Percentiles rank a stretch among this genome's conserved stretches.
These are phyloP conservation scores for Ciborinia camelliae DNA, from an alignment of 2,329 filamentous ascomycete genomes.

Conservation along the genomic window DNA sequence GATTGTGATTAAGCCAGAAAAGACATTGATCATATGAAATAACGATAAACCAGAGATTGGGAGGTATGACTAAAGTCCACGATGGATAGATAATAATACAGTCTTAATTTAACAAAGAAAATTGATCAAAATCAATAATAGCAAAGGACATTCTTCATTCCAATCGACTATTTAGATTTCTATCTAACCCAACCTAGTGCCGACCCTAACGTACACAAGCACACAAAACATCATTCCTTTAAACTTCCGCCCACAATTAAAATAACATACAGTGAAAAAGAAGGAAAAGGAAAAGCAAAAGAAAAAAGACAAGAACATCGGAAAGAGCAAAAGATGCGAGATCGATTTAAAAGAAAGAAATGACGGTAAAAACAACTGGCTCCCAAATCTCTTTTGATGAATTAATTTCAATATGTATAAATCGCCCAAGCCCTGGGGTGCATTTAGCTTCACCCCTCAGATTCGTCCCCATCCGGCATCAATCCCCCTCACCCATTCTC, in stretches of 20 bases:
- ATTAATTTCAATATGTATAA: conserved; percentile 5
- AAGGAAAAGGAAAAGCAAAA: too few species aligned
- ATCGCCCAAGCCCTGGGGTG: not conserved
- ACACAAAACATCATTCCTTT: not conserved
- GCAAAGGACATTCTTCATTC: not conserved
- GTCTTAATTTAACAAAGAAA: too few species aligned
- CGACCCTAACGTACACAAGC: not conserved
- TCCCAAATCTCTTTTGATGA: not conserved
- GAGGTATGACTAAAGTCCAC: too few species aligned
- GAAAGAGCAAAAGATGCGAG: not conserved
- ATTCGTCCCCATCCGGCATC: conserved; percentile 25
- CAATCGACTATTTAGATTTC: not conserved
- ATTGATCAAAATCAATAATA: not conserved
- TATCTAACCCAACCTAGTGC: not conserved
- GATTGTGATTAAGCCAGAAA: too few species aligned
- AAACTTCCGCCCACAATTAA: not conserved
- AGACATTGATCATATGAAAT: too few species aligned
- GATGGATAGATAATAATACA: too few species aligned
- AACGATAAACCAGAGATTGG: too few species aligned
- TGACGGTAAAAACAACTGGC: not conserved
- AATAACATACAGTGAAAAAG: not conserved
- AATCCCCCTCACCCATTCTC: conserved; percentile 63
- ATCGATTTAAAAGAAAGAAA: too few species aligned
- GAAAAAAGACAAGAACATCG: not conserved
- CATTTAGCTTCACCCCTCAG: not conserved